Base-by-base conservation (phyloP, 1,284 basidiomycete species). In the Rhodotorula sp. region DNA sequence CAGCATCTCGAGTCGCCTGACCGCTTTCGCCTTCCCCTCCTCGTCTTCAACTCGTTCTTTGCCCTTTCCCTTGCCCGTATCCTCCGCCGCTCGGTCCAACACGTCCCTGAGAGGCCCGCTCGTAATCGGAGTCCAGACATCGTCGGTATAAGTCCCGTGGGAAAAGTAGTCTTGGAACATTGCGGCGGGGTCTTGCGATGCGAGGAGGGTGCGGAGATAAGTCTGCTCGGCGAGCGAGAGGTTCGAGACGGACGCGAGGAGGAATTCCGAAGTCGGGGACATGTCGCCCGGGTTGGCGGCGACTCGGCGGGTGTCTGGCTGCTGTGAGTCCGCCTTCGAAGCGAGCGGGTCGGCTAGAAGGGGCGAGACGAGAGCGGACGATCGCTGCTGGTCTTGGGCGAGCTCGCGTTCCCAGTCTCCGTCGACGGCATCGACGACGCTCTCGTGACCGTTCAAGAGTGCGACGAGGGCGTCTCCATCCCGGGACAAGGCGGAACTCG, bases 391-490 rank as follows among this genome's bases (percentile, higher is more conserved):
- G 4, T 24, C 18, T n/a, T 64, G 56, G 26, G 29, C n/a, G 22
- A 74, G 58, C 44, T 73, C 65, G 4, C 12, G n/a, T n/a, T 71
- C 69, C 72, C 72, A 75, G 18, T 71, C 72, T 2, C 66, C 69
- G 37, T 73, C 64, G 10, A 65, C 51, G 22, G 60, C 49, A 6
- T 66, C 69, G 15, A 62, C 29, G 8, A 45, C 8, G 3, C 37
- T 42, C 10, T 26, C 44, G n/a, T 22, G 33, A 2, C 53, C 58
- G 1, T 4, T 26, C 12, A 74, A 30, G 18, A 74, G 60, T 1
- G 51, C 51, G 3, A 54, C 33, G 24, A 74, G 20, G 30, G 67
- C 72, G 6, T 37, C 24, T 8, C 72, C 72, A 48, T 74, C 72
- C 18, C 46, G 48, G 5, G n/a, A 46, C 24, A 4, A 30, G 29